Evolutionary conservation across 345 rosid species (phyloP).

Genomic region (Aquilaria sinensis): DNA sequence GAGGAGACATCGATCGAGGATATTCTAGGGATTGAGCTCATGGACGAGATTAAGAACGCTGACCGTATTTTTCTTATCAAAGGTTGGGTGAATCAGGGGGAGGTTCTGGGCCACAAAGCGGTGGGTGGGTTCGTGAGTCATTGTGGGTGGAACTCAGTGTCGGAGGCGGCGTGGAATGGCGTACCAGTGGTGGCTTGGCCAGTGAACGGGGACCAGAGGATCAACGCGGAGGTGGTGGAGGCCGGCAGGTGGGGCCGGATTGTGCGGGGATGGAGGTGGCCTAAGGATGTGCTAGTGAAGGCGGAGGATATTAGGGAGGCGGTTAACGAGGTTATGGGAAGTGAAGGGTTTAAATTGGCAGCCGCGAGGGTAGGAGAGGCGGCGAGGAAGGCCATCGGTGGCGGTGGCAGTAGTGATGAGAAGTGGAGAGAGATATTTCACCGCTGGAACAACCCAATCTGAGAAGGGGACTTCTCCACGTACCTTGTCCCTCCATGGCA

Average conservation of each 20-base stretch:
- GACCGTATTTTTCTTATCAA: conserved; percentile 24
- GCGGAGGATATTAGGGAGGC: conserved; percentile 31
- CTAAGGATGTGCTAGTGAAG: conserved; percentile 13
- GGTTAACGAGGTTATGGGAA: conserved; percentile 28
- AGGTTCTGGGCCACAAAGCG: conserved; percentile 24
- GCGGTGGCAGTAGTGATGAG: conserved; percentile 20
- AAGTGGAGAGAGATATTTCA: conserved; percentile 5
- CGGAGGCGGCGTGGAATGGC: conserved; percentile 35
- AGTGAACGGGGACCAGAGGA: conserved; percentile 33
- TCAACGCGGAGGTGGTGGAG: conserved; percentile 29
- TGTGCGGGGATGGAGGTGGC: conserved; percentile 29
- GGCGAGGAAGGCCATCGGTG: conserved; percentile 22
- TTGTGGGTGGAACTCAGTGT: conserved; percentile 41
- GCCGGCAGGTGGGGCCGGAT: conserved; percentile 25
- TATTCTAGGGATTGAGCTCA: conserved; percentile 25
- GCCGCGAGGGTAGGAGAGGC: conserved; percentile 21
- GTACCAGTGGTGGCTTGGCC: conserved; percentile 41
- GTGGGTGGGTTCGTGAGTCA: conserved; percentile 32
- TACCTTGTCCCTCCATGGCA: too few species aligned
- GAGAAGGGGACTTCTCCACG: too few species aligned
- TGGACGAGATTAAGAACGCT: conserved; percentile 10
- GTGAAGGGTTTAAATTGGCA: conserved; percentile 13
- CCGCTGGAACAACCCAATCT: neutral
- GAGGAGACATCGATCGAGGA: conserved; percentile 13
- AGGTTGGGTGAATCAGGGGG: conserved; percentile 36